A percentile compares a stretch with the other conserved stretches of the same genome.
These are phyloP conservation scores for Saitoella complicata DNA, from an alignment of 805 yeast species.

Conservation along the genomic window DNA sequence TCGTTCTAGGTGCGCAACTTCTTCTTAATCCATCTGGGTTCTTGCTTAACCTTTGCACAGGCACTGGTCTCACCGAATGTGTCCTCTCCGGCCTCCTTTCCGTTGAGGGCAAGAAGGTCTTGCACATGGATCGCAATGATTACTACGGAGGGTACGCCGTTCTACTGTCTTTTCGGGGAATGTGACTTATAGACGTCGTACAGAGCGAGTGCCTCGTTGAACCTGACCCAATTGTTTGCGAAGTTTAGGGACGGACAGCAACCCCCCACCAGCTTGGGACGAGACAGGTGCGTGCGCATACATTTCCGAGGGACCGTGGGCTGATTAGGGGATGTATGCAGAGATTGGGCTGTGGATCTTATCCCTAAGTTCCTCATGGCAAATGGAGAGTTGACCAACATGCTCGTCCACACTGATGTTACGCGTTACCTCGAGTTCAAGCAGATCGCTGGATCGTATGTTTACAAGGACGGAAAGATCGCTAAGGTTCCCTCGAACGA, in stretches of 20 bases:
- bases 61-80: conserved; percentile 66
- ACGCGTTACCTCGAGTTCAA: conserved; percentile 92
- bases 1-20: conserved; percentile 58
- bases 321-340: too few relatives aligned
- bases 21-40: not conserved
- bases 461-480: conserved; percentile 73
- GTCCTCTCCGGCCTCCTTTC: conserved; percentile 83
- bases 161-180: not conserved
- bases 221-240: conserved; percentile 46
- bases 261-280: conserved; percentile 50
- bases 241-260: conserved; percentile 76
- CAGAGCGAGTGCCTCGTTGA: conserved; percentile 66
- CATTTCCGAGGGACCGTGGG: too few relatives aligned
- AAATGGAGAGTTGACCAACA: conserved; percentile 91
- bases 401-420: conserved; percentile 87
- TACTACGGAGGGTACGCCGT: conserved; percentile 65
- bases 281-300: conserved; percentile 31
- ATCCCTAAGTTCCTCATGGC: conserved; percentile 97
- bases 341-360: conserved; percentile 96
- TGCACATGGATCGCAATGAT: conserved; percentile 91
- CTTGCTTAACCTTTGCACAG: conserved; percentile 9
- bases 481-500: conserved; percentile 92
- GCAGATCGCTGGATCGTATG: conserved; percentile 91
- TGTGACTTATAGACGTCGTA: not conserved
- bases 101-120: conserved; percentile 94